phyloP scores from a whole-genome alignment of 1,284 basidiomycete species.

The Ceratobasidium sp. region DNA sequence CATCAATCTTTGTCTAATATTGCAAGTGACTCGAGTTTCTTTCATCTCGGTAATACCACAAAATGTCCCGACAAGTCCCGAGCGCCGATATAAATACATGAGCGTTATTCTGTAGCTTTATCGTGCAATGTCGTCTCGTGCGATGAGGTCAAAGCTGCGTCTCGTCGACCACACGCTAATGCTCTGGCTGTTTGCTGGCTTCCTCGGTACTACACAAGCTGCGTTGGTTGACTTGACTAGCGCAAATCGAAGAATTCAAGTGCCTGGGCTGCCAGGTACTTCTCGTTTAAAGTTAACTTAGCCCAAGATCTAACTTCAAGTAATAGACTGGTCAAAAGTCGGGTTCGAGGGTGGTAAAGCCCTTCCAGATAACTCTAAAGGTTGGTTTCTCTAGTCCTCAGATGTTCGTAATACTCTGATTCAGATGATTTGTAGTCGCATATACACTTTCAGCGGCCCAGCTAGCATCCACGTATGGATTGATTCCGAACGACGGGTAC shows the following conservation, averaged over 20 bases:
- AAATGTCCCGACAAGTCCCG: slow-evolving; percentile 6
- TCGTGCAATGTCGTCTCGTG: neutral
- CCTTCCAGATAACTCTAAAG: slow-evolving; percentile 43
- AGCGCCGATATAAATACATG: slow-evolving; percentile 3
- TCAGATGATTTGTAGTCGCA: slow-evolving; percentile 19
- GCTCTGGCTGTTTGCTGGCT: neutral
- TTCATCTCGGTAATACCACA: neutral
- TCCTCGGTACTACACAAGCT: neutral
- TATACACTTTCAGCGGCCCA: slow-evolving; percentile 28
- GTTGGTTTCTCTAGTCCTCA: neutral
- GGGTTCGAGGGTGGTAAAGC: slow-evolving; percentile 44
- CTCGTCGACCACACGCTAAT: neutral
- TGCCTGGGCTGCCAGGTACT: slow-evolving; percentile 25
- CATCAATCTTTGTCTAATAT: neutral
- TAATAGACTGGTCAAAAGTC: slow-evolving; percentile 43
- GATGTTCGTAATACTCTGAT: neutral
- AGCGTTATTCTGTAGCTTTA: neutral
- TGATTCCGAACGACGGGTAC: slow-evolving; percentile 43
- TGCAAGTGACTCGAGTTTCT: neutral
- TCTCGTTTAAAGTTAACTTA: neutral
- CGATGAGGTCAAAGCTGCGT: slow-evolving; percentile 4
- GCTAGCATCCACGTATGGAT: slow-evolving; percentile 40
- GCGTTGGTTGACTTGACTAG: slow-evolving; percentile 41
- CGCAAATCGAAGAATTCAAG: slow-evolving; percentile 28
- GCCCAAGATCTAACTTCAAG: neutral